Evolutionary conservation across 1,139 yeast species (phyloP), one percentile per base, ranked within the genome.

Genomic region (Yamadazyma friedrichii): DNA sequence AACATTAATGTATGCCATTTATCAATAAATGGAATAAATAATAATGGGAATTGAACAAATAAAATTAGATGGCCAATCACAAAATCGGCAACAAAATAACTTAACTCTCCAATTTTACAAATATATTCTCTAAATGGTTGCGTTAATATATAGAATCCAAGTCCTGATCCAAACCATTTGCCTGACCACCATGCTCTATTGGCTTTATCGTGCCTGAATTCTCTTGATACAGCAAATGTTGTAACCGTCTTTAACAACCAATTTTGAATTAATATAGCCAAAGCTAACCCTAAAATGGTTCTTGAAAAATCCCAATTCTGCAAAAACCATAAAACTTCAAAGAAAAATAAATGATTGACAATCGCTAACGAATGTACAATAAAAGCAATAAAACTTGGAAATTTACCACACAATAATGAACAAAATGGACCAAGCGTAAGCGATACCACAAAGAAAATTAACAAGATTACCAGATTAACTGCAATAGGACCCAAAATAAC

Each of bases 1-100:
- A 89, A 66, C 74, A 86, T 75, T 61, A 83, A 67, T 1, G 94
- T 79, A 56, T 89, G 97, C 82, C 88, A 80, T 42, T 74, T 74
- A 56, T 88, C 93, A 36, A 77, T 65, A 50, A 70, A 77, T 0
- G 86, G 87, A 25, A 80, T 59, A 25, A 78, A 59, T 31, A 80
- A 55, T 6, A 80, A 49, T 2, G 86, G 86, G 10, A 77, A 48
- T 47, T 79, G 84, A 2, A 67, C 53, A 39, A 76, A 64, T 41
- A 80, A 58, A 3, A 81, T 63, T 17, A 70, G 49, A 53, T 82
- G 86, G 0, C 81, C 80, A 25, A 79, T 58, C 13, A 71, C 45
- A 44, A 77, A 61, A 54, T 81, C 88, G 4, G 69, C 67, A 2
- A 74, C 74, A 59, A 79, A 81, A 44, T 70, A 64, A 30, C 82